These are phyloP conservation scores for Dactylonectria macrodidyma DNA, from an alignment of 2,329 filamentous ascomycete genomes.

Conservation along the genomic window DNA sequence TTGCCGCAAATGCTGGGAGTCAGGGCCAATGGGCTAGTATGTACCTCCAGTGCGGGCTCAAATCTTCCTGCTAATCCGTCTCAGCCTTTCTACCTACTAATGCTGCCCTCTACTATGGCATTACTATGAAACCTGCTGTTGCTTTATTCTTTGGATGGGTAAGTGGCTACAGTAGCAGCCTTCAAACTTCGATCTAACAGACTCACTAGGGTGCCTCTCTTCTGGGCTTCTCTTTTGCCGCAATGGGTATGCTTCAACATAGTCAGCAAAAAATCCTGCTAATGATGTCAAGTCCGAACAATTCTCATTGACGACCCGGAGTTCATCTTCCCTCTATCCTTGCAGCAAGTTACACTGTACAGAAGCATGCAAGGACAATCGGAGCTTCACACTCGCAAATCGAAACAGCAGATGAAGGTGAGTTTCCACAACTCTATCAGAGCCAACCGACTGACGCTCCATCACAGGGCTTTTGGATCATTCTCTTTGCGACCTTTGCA, in stretches of 20 bases:
- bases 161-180: neutral
- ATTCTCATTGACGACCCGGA: conserved; percentile 18
- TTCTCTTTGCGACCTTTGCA: conserved; percentile 64
- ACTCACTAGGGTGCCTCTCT: conserved; percentile 5
- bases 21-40: conserved; percentile 65
- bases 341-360: conserved; percentile 16
- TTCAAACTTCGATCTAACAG: neutral
- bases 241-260: conserved; percentile 1
- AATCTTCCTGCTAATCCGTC: no score
- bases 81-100: conserved; percentile 65
- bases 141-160: conserved; percentile 21
- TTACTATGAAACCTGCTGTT: conserved; percentile 15
- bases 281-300: neutral
- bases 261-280: neutral
- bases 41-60: conserved; percentile 62
- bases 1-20: conserved; percentile 68
- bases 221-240: conserved; percentile 10
- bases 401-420: conserved; percentile 61
- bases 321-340: conserved; percentile 13
- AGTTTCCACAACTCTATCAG: conserved; percentile 61
- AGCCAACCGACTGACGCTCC: conserved; percentile 67
- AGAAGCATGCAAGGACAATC: conserved; percentile 14
- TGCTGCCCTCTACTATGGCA: conserved; percentile 62
- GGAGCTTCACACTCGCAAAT: conserved; percentile 57
- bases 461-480: conserved; percentile 61